Base-by-base conservation (phyloP, 2,329 filamentous ascomycete species). In the Pseudogymnoascus sp. region DNA sequence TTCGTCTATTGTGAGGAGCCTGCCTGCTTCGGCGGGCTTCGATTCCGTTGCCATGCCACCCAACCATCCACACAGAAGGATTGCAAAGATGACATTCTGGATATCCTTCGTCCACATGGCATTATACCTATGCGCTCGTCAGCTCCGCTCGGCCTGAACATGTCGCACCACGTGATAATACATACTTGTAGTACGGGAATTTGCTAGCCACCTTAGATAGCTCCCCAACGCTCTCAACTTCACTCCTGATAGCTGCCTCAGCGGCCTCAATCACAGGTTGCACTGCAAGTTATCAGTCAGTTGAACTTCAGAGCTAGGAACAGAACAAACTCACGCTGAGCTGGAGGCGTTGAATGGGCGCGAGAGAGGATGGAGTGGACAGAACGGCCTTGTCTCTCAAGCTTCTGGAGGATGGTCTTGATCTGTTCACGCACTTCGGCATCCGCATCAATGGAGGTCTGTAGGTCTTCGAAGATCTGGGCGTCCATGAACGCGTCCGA, bases 101-200 rank as follows among this genome's bases (percentile, higher is more conserved):
- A 97, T 78, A 71, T 90, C 85, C 64, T 91, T 85, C 28, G 86
- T 84, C 94, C 94, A 99, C 74, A 91, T 85, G 63, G 81, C 79
- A 76, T 97, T 97, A 79, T 95, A 87, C 69, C 84, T 87, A 63
- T 28, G 11, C 14, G 33, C 69, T 47, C 65, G 53, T 63, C n/a
- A 69, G 65, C 40, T 56, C 21, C 5, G 37, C 31, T 4, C 18
- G 23, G 18, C 28, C n/a, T 18, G 14, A 31, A 7, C 25, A 38
- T 28, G 56, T 21, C 18, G 14, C n/a, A 31, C 47, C 47, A 53
- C 18, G 53, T 28, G 16, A 31, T 14, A 28, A 44, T 6, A 62
- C 76, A 56, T 72, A 97, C 83, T 96, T 97, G 85, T 97, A 99
- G 80, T 97, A 99, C 0, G 94, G 93, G 71, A 95, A 88, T 73